phyloP scores from a whole-genome alignment of 805 yeast genomes.

The Teunomyces gatunensis region DNA sequence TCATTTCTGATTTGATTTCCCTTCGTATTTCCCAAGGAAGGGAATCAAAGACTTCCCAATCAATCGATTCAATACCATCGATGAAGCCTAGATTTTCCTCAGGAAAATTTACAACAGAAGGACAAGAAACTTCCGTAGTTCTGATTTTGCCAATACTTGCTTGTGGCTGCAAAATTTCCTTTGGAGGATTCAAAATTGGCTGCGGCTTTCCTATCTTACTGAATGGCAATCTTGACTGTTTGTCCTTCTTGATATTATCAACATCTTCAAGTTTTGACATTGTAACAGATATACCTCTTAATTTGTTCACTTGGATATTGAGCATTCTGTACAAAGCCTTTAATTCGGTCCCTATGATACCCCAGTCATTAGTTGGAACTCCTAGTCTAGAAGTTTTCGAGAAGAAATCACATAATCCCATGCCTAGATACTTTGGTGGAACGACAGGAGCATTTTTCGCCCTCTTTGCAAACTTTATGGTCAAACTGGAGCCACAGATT shows the following conservation, averaged over 20 bases:
- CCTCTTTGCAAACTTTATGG: constrained; percentile 64
- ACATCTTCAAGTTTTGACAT: constrained; percentile 54
- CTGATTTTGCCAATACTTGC: constrained; percentile 15
- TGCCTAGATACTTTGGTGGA: constrained; percentile 79
- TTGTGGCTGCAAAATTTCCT: constrained; percentile 13
- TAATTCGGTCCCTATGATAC: constrained; percentile 59
- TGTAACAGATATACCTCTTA: constrained; percentile 78
- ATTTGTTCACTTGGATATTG: constrained; percentile 60
- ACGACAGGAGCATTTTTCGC: constrained; percentile 66
- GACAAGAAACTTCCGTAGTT: constrained; percentile 8
- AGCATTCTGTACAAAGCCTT: constrained; percentile 54
- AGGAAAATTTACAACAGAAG: background rate
- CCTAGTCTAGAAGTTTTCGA: constrained; percentile 62
- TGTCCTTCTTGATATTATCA: constrained; percentile 12
- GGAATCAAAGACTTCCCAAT: constrained; percentile 60
- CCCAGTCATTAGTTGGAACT: constrained; percentile 55
- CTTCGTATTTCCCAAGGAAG: constrained; percentile 64
- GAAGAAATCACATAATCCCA: constrained; percentile 72
- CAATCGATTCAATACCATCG: constrained; percentile 38
- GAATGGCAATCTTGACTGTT: constrained; percentile 25
- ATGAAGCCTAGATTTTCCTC: background rate
- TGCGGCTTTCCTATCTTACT: background rate
- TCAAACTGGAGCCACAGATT: constrained; percentile 54
- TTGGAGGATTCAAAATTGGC: constrained; percentile 20
- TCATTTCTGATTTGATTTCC: constrained; percentile 57